Evolutionary conservation across 345 rosid genomes (phyloP).

Genomic region (Euphorbia lathyris): DNA sequence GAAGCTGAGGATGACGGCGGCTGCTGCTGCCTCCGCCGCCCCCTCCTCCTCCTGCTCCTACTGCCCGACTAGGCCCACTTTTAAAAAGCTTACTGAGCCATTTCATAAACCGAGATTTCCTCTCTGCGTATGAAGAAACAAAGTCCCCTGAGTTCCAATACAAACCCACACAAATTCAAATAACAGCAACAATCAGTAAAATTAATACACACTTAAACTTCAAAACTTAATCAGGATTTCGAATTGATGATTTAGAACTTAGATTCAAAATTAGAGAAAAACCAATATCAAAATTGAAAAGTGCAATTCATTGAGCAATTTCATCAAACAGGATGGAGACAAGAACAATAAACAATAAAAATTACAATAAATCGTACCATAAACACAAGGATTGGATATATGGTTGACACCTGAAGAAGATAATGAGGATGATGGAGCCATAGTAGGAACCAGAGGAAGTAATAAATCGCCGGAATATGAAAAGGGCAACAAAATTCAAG

Average conservation of each 20-base stretch:
- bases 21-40: conserved; percentile 11
- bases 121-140: conserved; percentile 67
- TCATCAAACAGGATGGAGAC: not conserved
- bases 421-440: conserved; percentile 45
- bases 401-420: conserved; percentile 46
- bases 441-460: conserved; percentile 19
- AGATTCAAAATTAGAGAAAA: not conserved
- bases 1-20: conserved; percentile 50
- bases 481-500: not conserved
- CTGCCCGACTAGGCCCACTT: conserved; percentile 44
- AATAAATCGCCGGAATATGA: too few species aligned
- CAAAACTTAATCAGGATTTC: too few species aligned
- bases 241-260: not conserved
- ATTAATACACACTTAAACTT: not conserved
- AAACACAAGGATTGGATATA: conserved; percentile 73
- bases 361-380: conserved; percentile 42
- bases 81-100: conserved; percentile 91
- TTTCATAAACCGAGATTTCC: conserved; percentile 79
- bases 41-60: conserved; percentile 13
- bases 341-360: not conserved
- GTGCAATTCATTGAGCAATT: not conserved
- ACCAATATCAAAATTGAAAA: not conserved
- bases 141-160: conserved; percentile 56
- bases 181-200: not conserved
- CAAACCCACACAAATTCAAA: conserved; percentile 5